Conservation (phyloP, 495 filamentous ascomycete species). For the Amphirosellinia nigrospora region DNA sequence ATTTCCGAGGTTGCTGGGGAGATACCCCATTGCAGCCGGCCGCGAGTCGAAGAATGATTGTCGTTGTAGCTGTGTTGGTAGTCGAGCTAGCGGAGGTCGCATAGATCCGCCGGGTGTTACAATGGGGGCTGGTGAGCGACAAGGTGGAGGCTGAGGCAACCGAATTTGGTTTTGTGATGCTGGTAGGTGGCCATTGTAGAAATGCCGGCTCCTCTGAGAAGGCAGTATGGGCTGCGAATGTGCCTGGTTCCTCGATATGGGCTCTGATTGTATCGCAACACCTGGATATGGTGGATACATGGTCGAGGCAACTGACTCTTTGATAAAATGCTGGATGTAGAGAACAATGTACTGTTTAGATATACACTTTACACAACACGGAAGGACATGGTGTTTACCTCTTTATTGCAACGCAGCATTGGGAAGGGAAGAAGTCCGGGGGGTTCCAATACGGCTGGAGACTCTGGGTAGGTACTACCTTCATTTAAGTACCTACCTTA, state of each 20-base stretch:
- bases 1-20: conserved; percentile 6
- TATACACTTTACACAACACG: neutral
- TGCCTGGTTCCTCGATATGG: neutral
- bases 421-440: neutral
- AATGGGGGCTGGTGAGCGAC: neutral
- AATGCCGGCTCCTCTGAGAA: conserved; percentile 7
- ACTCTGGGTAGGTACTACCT: neutral
- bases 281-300: neutral
- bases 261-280: neutral
- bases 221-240: conserved; percentile 17
- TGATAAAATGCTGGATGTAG: too few species aligned
- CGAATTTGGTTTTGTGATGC: neutral
- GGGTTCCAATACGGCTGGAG: neutral
- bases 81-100: neutral
- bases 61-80: neutral
- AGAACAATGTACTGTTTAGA: neutral
- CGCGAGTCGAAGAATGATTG: conserved; percentile 1
- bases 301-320: neutral
- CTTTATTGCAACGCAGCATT: neutral
- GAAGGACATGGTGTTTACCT: too few species aligned
- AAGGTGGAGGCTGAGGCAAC: neutral
- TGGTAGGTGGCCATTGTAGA: neutral
- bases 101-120: neutral
- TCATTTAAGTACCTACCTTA: too few species aligned
- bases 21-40: conserved; percentile 12